phyloP scores from a whole-genome alignment of 2,329 filamentous ascomycete species.

The Beauveria sp. region DNA sequence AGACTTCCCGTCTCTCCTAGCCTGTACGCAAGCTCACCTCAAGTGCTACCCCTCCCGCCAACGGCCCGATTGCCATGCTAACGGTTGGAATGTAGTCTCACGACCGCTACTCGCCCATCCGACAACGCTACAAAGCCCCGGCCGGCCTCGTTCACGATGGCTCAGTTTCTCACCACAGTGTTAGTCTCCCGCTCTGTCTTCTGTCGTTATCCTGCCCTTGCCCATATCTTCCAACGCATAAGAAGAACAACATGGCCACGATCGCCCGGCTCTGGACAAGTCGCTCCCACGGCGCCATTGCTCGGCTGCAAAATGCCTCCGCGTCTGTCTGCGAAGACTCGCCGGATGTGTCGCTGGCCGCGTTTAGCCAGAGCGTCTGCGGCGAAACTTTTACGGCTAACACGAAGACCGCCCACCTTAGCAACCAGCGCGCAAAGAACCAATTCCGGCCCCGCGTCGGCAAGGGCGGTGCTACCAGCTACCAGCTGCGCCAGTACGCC shows the following conservation, averaged over 20 bases:
- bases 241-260: slow-evolving; percentile 14
- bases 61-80: slow-evolving; percentile 31
- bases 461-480: slow-evolving; percentile 78
- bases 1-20: background rate
- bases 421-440: slow-evolving; percentile 79
- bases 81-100: slow-evolving; percentile 31
- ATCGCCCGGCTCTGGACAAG: slow-evolving; percentile 25
- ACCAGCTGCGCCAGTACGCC: slow-evolving; percentile 95
- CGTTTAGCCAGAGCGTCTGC: background rate
- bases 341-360: slow-evolving; percentile 9
- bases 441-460: slow-evolving; percentile 86
- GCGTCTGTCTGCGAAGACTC: slow-evolving; percentile 25
- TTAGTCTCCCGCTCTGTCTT: slow-evolving; percentile 22
- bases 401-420: slow-evolving; percentile 29
- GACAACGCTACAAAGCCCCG: slow-evolving; percentile 10
- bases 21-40: background rate
- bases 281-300: slow-evolving; percentile 25
- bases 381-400: slow-evolving; percentile 22
- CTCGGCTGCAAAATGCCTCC: slow-evolving; percentile 23
- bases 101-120: background rate
- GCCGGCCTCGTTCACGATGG: slow-evolving; percentile 23
- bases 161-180: slow-evolving; percentile 37
- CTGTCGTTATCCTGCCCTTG: background rate
- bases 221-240: background rate
- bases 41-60: background rate